Conservation (phyloP, 306 rosid genomes). For the Prinsepia uniflora region DNA sequence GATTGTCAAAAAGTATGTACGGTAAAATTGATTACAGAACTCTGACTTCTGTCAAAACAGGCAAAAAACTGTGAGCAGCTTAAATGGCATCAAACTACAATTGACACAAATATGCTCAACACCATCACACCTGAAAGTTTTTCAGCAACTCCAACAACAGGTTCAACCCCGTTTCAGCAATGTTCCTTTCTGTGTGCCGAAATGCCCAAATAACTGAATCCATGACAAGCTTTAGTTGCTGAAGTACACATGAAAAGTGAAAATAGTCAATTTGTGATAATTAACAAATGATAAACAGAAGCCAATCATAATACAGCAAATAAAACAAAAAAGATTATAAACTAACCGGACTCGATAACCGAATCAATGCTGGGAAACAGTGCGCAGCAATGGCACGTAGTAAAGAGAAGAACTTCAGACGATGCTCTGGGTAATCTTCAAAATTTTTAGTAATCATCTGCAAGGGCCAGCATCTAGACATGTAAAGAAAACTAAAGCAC, state of each 20-base stretch:
- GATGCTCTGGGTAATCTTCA: constrained; percentile 98
- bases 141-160: constrained; percentile 76
- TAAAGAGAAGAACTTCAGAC: constrained; percentile 92
- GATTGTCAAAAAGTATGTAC: constrained; percentile 67
- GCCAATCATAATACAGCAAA: background rate
- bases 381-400: constrained; percentile 93
- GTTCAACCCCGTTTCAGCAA: constrained; percentile 90
- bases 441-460: constrained; percentile 95
- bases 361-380: constrained; percentile 91
- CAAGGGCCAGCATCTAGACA: constrained; percentile 2
- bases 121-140: constrained; percentile 71
- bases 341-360: constrained; percentile 80
- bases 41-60: constrained; percentile 60
- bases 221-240: constrained; percentile 98
- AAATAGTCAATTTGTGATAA: background rate
- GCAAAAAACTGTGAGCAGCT: constrained; percentile 22
- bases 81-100: background rate
- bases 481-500: constrained; percentile 1
- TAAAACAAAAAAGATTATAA: constrained; percentile 5
- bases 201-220: constrained; percentile 98
- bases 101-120: background rate
- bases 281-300: background rate
- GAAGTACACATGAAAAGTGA: constrained; percentile 17
- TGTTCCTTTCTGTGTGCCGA: constrained; percentile 96
- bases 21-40: constrained; percentile 90